A percentile compares a stretch with the other conserved stretches of the same genome.
phyloP scores from a whole-genome alignment of 768 basidiomycete genomes.

The Boletus vermiculosoides region DNA sequence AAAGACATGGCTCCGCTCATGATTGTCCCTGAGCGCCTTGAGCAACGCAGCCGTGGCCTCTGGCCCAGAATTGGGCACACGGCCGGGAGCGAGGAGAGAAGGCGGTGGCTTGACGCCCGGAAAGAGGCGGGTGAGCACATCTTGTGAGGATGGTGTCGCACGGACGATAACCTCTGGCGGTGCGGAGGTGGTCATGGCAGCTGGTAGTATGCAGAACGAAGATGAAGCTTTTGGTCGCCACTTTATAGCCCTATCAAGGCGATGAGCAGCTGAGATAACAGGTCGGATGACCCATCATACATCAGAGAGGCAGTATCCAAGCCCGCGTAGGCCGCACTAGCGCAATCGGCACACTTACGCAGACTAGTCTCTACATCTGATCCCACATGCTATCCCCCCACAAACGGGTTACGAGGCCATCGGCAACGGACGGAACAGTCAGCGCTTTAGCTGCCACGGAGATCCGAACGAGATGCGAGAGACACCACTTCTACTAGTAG shows the following conservation, averaged over 20 bases:
- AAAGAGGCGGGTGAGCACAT: slow-evolving; percentile 32
- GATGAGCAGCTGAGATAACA: slow-evolving; percentile 2
- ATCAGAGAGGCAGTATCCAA: neutral
- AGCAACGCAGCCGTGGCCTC: slow-evolving; percentile 40
- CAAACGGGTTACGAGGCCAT: neutral
- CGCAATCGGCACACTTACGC: neutral
- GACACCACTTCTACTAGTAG: neutral
- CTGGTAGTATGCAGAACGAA: neutral
- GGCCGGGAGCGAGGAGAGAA: slow-evolving; percentile 37
- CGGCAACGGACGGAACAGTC: neutral
- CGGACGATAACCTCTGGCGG: slow-evolving; percentile 24
- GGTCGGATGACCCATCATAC: neutral
- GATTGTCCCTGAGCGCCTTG: slow-evolving; percentile 48
- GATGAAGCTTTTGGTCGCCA: neutral
- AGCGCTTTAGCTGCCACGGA: neutral
- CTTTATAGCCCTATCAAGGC: slow-evolving; percentile 11
- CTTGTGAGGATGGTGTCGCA: slow-evolving; percentile 18
- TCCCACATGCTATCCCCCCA: neutral
- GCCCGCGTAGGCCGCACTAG: neutral
- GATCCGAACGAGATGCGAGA: neutral
- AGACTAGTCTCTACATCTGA: neutral
- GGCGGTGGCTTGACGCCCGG: slow-evolving; percentile 31
- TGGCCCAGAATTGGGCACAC: slow-evolving; percentile 37
- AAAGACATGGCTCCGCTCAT: slow-evolving; percentile 52
- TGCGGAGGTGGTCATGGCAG: slow-evolving; percentile 26